Conservation (phyloP, 352 stramenopile genomes). For the Blastocystis sp. region DNA sequence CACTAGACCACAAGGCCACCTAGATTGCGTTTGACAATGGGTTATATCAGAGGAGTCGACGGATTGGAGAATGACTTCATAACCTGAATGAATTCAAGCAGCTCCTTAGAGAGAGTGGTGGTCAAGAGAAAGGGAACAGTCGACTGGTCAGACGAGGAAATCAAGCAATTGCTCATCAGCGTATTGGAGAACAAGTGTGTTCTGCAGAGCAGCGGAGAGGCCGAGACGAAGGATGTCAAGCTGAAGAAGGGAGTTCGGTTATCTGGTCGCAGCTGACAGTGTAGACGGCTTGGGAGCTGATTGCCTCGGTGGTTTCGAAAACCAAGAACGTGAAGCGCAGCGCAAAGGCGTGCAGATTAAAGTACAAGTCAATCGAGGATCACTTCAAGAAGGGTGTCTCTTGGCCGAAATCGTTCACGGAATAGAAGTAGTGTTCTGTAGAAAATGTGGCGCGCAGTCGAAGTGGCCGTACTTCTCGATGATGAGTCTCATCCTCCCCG, state of each 20-base stretch:
- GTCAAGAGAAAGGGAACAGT: not conserved
- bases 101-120: not conserved
- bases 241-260: not conserved
- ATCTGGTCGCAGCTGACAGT: not conserved
- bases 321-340: not conserved
- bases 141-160: constrained; percentile 24
- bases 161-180: not conserved
- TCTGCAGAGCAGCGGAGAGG: not conserved
- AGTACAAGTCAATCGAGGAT: constrained; percentile 15
- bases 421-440: constrained; percentile 6
- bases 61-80: not conserved
- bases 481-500: not conserved
- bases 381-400: constrained; percentile 18
- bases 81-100: not conserved
- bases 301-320: not conserved
- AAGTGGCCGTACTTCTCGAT: constrained; percentile 13
- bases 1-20: constrained; percentile 73
- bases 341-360: constrained; percentile 4
- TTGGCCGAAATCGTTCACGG: not conserved
- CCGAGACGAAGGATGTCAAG: not conserved
- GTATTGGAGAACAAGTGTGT: constrained; percentile 5
- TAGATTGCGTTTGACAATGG: not conserved
- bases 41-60: not conserved
- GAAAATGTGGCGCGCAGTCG: not conserved
- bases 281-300: not conserved